These are phyloP conservation scores for Scorias spongiosa DNA, from an alignment of 2,329 filamentous ascomycete species.

Conservation along the genomic window DNA sequence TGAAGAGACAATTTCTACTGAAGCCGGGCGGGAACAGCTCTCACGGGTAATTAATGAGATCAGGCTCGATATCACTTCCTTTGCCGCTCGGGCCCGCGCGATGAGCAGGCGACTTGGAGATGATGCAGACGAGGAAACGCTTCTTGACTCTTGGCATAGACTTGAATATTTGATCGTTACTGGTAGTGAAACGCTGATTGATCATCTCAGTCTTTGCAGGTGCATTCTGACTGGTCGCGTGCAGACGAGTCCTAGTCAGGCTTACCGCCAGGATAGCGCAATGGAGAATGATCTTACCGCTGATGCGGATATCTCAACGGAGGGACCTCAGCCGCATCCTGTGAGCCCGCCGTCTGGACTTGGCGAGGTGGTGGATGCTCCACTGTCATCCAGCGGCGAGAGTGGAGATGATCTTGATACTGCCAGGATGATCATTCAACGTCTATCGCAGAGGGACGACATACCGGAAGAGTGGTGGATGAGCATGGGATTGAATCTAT, in stretches of 20 bases:
- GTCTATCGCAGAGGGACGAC: slow-evolving; percentile 54
- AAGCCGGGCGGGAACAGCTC: slow-evolving; percentile 14
- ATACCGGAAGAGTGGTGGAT: slow-evolving; percentile 73
- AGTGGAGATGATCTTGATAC: slow-evolving; percentile 34
- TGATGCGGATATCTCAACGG: neutral
- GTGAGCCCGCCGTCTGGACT: neutral
- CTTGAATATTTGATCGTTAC: neutral
- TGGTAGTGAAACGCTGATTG: neutral
- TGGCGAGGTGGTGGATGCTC: neutral
- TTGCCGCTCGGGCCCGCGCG: neutral
- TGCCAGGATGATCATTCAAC: slow-evolving; percentile 58
- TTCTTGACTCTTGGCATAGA: neutral
- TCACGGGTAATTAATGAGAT: neutral
- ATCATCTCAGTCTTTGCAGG: neutral
- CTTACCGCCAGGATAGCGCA: neutral
- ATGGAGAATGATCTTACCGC: neutral
- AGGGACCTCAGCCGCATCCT: neutral
- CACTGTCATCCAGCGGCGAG: neutral
- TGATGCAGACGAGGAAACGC: neutral
- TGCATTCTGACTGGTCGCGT: neutral
- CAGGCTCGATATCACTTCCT: neutral
- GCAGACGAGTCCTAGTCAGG: neutral
- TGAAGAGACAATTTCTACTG: slow-evolving; percentile 15
- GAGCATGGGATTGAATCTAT: slow-evolving; percentile 25
- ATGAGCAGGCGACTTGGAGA: neutral